Evolutionary conservation across 306 rosid genomes (phyloP), one percentile per base, ranked within the genome.

Genomic region (Argentina anserina): DNA sequence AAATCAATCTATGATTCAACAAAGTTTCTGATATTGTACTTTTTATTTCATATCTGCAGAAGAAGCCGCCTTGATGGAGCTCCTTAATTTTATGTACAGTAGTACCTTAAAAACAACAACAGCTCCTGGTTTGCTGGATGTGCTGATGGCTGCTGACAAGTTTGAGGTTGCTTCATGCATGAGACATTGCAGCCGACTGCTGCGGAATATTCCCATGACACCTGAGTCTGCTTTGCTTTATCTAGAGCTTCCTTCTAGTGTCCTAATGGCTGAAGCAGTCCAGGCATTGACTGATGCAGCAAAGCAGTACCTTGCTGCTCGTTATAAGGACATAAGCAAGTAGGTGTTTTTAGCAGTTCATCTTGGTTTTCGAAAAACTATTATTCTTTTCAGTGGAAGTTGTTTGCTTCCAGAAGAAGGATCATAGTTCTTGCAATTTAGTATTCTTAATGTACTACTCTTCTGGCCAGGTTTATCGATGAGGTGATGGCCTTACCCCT

Each of bases 151-250:
- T 69, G 99, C 99, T 23, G 99, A 95, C 80, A 95, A 91, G 78
- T 95, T 92, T 86, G 93, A 95, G 83, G 99, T 95, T 50, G 96
- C 97, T 61, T 95, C 99, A 45, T 95, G 99, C 86, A 95, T 95
- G 99, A 87, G 97, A 77, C 65, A 88, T 66, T 95, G 99, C 78
- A 91, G 97, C 75, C 79, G 85, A 33, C 76, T 88, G 39, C 70
- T 95, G 83, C 87, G 97, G 62, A 88, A 82, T 72, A 72, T 84
- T 67, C 61, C 92, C 49, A 95, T 95, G 99, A 90, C 97, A 41
- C 96, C 99, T 9, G 96, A 90, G 55, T 92, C 97, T 76, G 99
- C 99, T 34, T 86, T 95, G 88, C 92, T 91, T 60, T 95, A 90
- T 78, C 81, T 92, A 26, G 99, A 95, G 65, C 99, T 95, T 70